A percentile compares a stretch with the other conserved stretches of the same genome.
These are phyloP conservation scores for Volvox reticuliferus DNA, from an alignment of 139 green algal species.

Conservation along the genomic window DNA sequence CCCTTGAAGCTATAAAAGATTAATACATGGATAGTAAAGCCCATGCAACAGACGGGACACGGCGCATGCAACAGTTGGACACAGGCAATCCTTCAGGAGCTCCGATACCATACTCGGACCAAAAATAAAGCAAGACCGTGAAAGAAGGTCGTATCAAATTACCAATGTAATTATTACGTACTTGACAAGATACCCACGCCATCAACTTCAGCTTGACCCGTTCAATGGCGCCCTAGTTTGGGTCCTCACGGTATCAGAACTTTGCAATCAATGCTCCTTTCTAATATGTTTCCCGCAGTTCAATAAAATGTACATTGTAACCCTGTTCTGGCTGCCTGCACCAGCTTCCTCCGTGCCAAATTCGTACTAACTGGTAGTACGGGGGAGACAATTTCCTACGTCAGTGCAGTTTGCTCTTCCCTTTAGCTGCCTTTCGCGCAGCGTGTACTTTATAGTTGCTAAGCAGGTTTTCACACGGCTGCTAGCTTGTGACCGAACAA, in stretches of 20 bases:
- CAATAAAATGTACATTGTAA: too few relatives aligned
- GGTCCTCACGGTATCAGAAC: neutral
- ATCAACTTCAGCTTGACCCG: neutral
- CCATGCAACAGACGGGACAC: too few relatives aligned
- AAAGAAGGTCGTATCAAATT: too few relatives aligned
- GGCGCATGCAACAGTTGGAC: too few relatives aligned
- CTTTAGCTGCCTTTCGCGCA: neutral
- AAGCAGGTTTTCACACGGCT: neutral
- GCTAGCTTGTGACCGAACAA: neutral
- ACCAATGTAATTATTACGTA: neutral
- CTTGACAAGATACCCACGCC: conserved; percentile 42
- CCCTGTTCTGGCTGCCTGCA: neutral
- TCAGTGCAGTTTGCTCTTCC: neutral
- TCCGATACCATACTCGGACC: too few relatives aligned
- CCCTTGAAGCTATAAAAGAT: too few relatives aligned
- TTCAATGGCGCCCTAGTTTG: neutral
- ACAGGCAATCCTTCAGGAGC: too few relatives aligned
- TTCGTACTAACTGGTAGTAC: neutral
- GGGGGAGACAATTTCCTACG: too few relatives aligned
- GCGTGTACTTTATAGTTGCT: neutral
- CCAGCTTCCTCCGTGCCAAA: neutral
- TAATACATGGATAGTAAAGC: too few relatives aligned
- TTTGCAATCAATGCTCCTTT: neutral
- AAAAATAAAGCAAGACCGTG: too few relatives aligned
- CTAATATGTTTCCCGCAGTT: too few relatives aligned